A percentile compares a stretch with the other conserved stretches of the same genome.
phyloP scores from a whole-genome alignment of 169 alveolate genomes.

The Pseudocohnilembus persalinus region DNA sequence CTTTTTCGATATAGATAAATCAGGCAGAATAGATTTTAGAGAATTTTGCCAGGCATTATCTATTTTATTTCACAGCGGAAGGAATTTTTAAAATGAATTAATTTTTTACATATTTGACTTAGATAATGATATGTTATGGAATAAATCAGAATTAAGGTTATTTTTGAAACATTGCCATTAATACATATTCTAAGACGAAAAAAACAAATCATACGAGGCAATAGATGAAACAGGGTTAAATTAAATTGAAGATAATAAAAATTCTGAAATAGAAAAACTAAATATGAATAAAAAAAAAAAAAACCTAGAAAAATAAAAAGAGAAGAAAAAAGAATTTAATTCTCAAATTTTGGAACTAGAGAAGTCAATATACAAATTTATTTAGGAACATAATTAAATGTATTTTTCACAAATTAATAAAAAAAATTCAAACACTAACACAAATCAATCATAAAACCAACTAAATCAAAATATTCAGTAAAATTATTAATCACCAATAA shows the following conservation, averaged over 20 bases:
- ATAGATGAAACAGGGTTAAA: neutral
- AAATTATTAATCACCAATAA: too few relatives aligned
- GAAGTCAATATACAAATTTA: too few relatives aligned
- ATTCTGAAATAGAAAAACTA: neutral
- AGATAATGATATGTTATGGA: conserved; percentile 22
- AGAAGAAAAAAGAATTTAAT: neutral
- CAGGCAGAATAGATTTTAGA: conserved; percentile 29
- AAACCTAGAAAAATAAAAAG: neutral
- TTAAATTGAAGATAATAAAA: too few relatives aligned
- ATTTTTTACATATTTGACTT: conserved; percentile 14
- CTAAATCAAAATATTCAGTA: too few relatives aligned
- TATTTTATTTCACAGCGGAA: conserved; percentile 19
- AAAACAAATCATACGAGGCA: neutral
- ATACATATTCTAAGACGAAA: neutral
- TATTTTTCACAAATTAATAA: too few relatives aligned
- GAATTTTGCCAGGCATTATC: conserved; percentile 18
- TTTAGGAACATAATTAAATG: neutral
- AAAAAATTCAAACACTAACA: too few relatives aligned
- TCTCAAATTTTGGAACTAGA: neutral
- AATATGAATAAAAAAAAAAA: too few relatives aligned
- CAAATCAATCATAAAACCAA: too few relatives aligned
- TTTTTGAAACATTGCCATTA: neutral
- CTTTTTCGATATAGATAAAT: conserved; percentile 28
- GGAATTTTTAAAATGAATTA: neutral
- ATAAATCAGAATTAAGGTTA: conserved; percentile 23